Conservation (phyloP, 768 basidiomycete species). For the Hericium rajendrae region DNA sequence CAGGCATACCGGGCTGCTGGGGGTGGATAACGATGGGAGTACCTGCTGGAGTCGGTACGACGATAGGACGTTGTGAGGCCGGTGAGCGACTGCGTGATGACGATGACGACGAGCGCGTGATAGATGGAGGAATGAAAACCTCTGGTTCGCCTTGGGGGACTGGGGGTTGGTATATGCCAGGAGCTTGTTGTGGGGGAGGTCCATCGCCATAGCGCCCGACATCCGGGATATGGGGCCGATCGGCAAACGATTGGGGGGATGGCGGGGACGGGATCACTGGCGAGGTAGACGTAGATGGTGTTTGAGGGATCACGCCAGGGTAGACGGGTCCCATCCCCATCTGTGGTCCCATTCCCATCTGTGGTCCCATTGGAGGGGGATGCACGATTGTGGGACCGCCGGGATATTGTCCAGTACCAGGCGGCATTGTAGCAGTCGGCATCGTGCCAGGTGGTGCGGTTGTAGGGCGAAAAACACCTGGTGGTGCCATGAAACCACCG, state of each 20-base stretch:
- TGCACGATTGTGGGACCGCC: too few relatives aligned
- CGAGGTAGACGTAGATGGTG: slow-evolving; percentile 3
- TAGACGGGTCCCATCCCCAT: too few relatives aligned
- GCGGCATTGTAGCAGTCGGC: background rate
- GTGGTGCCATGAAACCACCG: slow-evolving; percentile 3
- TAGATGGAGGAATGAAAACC: slow-evolving; percentile 3
- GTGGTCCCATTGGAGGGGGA: too few relatives aligned
- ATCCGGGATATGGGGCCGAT: background rate
- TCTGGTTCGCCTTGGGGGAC: background rate
- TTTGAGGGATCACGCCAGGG: too few relatives aligned
- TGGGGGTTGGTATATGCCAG: slow-evolving; percentile 9
- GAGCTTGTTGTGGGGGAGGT: background rate
- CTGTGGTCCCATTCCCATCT: too few relatives aligned
- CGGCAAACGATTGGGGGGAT: background rate
- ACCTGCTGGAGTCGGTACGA: background rate
- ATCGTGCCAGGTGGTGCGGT: background rate
- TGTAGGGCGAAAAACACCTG: too few relatives aligned
- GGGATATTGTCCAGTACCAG: background rate
- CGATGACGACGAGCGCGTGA: background rate
- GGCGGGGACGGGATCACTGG: slow-evolving; percentile 6
- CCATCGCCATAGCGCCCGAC: background rate
- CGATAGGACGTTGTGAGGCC: background rate
- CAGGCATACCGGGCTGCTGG: background rate
- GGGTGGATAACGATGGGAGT: background rate
- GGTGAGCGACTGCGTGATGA: background rate